phyloP scores from a whole-genome alignment of 371 early-diverging fungal species.

The Haplosporangium sp. region DNA sequence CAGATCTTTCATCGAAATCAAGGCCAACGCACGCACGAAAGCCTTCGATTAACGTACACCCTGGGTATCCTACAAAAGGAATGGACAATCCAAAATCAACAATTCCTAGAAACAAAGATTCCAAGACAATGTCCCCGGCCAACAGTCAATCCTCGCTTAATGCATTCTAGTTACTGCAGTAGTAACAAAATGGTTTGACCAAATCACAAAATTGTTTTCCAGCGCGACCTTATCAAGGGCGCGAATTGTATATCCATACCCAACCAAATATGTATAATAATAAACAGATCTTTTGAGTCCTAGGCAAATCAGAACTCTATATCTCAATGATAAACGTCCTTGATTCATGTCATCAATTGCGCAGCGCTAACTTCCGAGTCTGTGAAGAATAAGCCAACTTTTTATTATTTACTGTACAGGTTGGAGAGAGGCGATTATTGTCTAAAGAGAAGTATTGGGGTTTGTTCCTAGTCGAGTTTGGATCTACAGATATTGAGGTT shows the following conservation, averaged over 20 bases:
- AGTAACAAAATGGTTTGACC: no score
- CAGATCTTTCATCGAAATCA: neutral
- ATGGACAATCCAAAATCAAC: neutral
- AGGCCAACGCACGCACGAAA: conserved; percentile 1
- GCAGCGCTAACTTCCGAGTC: neutral
- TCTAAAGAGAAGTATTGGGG: neutral
- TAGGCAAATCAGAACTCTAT: no score
- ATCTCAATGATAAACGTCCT: no score
- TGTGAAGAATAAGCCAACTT: neutral
- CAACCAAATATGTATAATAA: neutral
- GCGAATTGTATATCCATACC: conserved; percentile 2
- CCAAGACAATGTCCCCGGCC: neutral
- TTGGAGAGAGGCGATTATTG: conserved; percentile 1
- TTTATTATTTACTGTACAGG: conserved; percentile 15
- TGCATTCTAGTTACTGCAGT: no score
- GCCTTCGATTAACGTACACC: neutral
- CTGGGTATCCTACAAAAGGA: neutral
- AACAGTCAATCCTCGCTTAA: neutral
- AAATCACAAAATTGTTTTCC: no score
- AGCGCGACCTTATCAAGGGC: no score
- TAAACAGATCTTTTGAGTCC: neutral
- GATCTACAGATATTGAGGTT: neutral
- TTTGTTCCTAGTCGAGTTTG: neutral
- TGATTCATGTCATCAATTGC: neutral
- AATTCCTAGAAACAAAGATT: neutral